Base-by-base conservation (phyloP, 371 early-diverging fungal species). In the Capillidium rhysosporum region DNA sequence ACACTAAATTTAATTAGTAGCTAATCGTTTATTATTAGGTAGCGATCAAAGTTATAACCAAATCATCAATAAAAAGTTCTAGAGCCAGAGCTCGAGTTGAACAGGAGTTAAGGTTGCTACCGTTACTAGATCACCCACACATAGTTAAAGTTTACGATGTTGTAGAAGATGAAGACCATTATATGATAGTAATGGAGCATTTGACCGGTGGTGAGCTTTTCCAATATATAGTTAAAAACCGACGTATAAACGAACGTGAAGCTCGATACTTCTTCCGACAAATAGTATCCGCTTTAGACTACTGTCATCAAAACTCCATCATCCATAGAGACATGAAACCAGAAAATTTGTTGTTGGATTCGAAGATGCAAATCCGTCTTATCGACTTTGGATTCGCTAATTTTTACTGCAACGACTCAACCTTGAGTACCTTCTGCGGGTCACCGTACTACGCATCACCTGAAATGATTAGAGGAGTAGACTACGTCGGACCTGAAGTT, bases 351-450 rank as follows among this genome's bases (percentile, higher is more conserved):
- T 65, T 95, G 20, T 67, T 95, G 2, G 54, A 53, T 44, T 21
- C 26, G n/a, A 41, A 53, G 29, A 53, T 53, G 54, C 54, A 53
- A 21, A 40, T 53, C 18, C 25, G 45, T 8, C 24, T 91, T 38
- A 85, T 91, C 49, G 98, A 98, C 61, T 98, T 98, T 77, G 98
- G 98, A 2, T 73, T 98, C 34, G 82, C 90, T 16, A 94, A 92
- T 63, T 68, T 92, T 24, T 94, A 84, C 65, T 86, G 84, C 23
- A 79, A 81, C 38, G 75, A 80, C 41, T 71, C 71, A 5, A 76
- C 75, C 41, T 68, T 93, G 39, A 79, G 77, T 10, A 96, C 96
- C 0, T 93, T 89, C 60, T 96, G 94, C 61, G 96, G 98, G n/a
- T 88, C 90, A 20, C 69, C 91, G 10, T 92, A 95, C 63, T 98